Percentiles rank a stretch among this genome's conserved stretches.
Conservation (phyloP, 148 eudicot species). For the Rhododendron kiyosumense region DNA sequence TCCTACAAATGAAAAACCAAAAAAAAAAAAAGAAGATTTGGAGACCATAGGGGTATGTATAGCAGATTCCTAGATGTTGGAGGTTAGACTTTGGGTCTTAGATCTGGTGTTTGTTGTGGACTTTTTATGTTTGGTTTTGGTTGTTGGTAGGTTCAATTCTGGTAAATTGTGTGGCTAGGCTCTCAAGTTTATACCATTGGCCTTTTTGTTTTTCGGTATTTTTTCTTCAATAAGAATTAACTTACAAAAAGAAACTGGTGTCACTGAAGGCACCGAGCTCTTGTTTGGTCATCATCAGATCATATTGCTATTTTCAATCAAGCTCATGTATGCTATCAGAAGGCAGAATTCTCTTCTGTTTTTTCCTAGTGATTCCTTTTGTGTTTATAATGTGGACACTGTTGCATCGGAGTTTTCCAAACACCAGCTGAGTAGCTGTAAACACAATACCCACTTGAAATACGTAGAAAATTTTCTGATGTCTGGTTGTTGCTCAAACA, state of each 20-base stretch:
- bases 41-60: too few species aligned
- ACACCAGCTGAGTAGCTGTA: neutral
- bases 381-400: too few species aligned
- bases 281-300: too few species aligned
- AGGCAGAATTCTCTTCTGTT: too few species aligned
- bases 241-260: neutral
- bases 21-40: too few species aligned
- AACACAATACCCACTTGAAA: too few species aligned
- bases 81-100: neutral
- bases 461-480: too few species aligned
- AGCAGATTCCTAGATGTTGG: neutral
- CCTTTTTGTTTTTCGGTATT: neutral
- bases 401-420: neutral
- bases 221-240: neutral
- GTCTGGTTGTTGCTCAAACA: slow-evolving; percentile 11
- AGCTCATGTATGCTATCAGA: neutral
- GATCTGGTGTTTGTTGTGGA: too few species aligned
- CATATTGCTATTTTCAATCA: neutral
- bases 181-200: neutral
- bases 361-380: neutral
- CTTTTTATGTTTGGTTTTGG: too few species aligned
- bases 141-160: too few species aligned
- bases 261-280: too few species aligned
- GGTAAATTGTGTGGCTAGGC: neutral
- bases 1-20: too few species aligned